Conservation (phyloP, 305 asterid genomes). For the Solanum hybrid region DNA sequence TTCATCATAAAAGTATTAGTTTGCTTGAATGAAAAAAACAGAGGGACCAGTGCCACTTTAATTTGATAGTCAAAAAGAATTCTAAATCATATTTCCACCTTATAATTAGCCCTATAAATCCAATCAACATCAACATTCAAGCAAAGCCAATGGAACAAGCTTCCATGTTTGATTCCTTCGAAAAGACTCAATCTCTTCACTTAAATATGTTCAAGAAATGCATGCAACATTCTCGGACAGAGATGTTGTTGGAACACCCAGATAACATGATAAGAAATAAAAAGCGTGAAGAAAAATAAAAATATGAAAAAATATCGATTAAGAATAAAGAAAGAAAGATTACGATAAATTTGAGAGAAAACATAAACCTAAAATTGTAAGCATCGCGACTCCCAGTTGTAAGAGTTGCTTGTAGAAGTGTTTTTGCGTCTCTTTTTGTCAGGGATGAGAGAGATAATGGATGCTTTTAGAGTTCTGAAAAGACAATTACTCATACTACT, state of each 20-base stretch:
- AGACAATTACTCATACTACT: neutral
- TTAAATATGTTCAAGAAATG: neutral
- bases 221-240: neutral
- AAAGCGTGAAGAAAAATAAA: neutral
- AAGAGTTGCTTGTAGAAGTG: neutral
- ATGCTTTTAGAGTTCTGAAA: neutral
- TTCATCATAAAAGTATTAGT: neutral
- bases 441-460: neutral
- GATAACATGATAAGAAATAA: no score
- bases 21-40: neutral
- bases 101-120: neutral
- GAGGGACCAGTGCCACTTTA: neutral
- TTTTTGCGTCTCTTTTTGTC: neutral
- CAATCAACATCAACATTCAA: neutral
- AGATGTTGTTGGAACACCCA: neutral
- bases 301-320: neutral
- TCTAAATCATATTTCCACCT: neutral
- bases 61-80: neutral
- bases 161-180: no score
- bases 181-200: neutral
- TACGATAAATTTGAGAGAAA: neutral
- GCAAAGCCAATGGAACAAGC: no score
- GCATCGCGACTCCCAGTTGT: neutral
- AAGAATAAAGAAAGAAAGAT: no score
- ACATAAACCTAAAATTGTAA: no score